phyloP scores from a whole-genome alignment of 345 rosid genomes.

The Physaria fendleri region DNA sequence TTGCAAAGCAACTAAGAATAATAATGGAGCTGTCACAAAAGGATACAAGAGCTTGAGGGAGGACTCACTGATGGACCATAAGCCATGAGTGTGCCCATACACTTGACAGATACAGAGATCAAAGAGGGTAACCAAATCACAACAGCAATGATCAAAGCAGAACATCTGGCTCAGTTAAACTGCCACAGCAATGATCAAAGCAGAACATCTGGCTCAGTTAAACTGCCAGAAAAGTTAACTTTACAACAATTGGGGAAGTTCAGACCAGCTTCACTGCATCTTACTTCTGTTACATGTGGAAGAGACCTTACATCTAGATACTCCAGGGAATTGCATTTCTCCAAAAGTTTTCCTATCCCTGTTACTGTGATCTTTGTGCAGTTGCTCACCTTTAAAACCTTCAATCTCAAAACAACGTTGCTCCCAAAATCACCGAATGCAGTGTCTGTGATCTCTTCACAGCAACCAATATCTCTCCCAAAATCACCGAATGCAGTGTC shows the following conservation, averaged over 20 bases:
- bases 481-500: constrained; percentile 55
- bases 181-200: too few species aligned
- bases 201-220: constrained; percentile 57
- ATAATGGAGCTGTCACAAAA: background rate
- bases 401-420: constrained; percentile 41
- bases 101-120: constrained; percentile 5
- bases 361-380: constrained; percentile 64
- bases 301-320: constrained; percentile 88
- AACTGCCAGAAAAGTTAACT: constrained; percentile 69
- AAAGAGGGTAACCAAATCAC: background rate
- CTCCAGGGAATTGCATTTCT: constrained; percentile 51
- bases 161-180: constrained; percentile 62
- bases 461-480: constrained; percentile 50
- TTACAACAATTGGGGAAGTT: constrained; percentile 64
- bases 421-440: constrained; percentile 47
- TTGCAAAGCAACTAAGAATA: background rate
- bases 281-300: constrained; percentile 60
- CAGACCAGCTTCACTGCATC: constrained; percentile 74
- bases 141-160: constrained; percentile 30
- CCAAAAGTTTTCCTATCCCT: constrained; percentile 65
- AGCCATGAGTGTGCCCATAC: constrained; percentile 13
- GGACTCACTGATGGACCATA: constrained; percentile 16
- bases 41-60: constrained; percentile 29
- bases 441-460: constrained; percentile 72
- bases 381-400: constrained; percentile 65